Percentiles rank a stretch among this genome's conserved stretches.
These are phyloP conservation scores for Euryodendron excelsum DNA, from an alignment of 148 eudicot genomes.

Conservation along the genomic window DNA sequence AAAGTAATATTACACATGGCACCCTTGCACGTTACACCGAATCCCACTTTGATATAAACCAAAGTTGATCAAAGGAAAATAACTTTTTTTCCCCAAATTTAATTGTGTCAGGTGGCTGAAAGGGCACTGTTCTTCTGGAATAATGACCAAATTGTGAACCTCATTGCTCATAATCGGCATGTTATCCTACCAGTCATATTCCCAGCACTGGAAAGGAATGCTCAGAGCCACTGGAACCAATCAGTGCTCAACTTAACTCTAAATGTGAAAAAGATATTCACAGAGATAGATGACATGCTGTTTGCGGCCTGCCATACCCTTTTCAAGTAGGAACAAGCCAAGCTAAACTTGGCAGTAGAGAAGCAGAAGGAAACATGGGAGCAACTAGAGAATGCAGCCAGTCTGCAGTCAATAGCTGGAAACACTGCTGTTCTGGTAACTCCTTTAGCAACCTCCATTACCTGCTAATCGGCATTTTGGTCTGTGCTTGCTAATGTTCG, in stretches of 20 bases:
- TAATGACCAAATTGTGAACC: slow-evolving; percentile 81
- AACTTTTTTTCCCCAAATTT: neutral
- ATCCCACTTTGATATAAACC: too few relatives aligned
- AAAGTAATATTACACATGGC: too few relatives aligned
- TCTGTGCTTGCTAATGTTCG: neutral
- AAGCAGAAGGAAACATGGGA: slow-evolving; percentile 68
- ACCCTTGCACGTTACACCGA: too few relatives aligned
- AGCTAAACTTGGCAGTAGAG: slow-evolving; percentile 36
- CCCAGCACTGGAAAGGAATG: slow-evolving; percentile 78
- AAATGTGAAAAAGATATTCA: slow-evolving; percentile 65
- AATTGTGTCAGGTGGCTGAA: slow-evolving; percentile 75
- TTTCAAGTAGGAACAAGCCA: slow-evolving; percentile 57
- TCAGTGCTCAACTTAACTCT: slow-evolving; percentile 79
- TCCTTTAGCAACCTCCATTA: slow-evolving; percentile 36
- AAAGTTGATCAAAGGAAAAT: neutral
- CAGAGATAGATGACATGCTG: slow-evolving; percentile 78
- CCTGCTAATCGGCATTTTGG: slow-evolving; percentile 35
- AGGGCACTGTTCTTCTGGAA: slow-evolving; percentile 96
- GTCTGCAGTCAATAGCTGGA: slow-evolving; percentile 63
- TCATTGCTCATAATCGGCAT: slow-evolving; percentile 69
- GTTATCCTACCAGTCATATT: slow-evolving; percentile 70
- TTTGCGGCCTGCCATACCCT: slow-evolving; percentile 53
- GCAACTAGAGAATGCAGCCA: slow-evolving; percentile 69
- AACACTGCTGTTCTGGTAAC: slow-evolving; percentile 75
- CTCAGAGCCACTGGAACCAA: slow-evolving; percentile 86